Conservation (phyloP, 495 filamentous ascomycete species). For the Aspergillus diversus region DNA sequence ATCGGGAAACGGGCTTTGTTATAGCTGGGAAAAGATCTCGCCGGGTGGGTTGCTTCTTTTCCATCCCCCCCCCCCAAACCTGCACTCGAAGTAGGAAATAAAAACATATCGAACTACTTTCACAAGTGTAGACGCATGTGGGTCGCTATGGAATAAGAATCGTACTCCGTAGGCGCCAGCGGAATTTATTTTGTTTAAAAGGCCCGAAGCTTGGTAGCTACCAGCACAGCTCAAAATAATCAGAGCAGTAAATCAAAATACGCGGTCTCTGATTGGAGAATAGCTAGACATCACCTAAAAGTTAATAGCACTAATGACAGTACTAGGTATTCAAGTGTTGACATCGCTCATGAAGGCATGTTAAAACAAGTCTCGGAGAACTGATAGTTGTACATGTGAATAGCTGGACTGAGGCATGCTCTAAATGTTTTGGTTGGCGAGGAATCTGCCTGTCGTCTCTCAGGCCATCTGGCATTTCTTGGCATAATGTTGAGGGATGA, state of each 20-base stretch:
- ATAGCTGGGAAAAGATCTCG: too few relatives aligned
- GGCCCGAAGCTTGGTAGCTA: too few relatives aligned
- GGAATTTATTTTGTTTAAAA: neutral
- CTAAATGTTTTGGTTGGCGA: constrained; percentile 14
- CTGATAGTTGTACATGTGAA: neutral
- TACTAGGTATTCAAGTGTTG: too few relatives aligned
- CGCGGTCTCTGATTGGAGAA: constrained; percentile 17
- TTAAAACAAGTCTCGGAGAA: constrained; percentile 6
- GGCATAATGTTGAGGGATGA: constrained; percentile 29
- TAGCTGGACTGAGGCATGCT: neutral
- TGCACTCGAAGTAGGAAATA: too few relatives aligned
- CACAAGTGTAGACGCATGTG: too few relatives aligned
- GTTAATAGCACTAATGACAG: neutral
- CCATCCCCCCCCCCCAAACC: too few relatives aligned
- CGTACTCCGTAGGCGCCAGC: neutral
- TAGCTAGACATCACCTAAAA: neutral
- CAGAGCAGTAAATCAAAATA: constrained; percentile 9
- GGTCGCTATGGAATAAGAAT: neutral
- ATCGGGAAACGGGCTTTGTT: too few relatives aligned
- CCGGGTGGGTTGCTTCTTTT: too few relatives aligned
- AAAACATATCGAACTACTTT: too few relatives aligned
- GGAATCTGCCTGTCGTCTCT: constrained; percentile 22
- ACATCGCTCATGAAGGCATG: neutral
- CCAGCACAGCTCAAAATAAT: neutral
- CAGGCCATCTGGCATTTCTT: constrained; percentile 52